Evolutionary conservation across 768 basidiomycete species (phyloP).

Genomic region (Amanita brunnescens): DNA sequence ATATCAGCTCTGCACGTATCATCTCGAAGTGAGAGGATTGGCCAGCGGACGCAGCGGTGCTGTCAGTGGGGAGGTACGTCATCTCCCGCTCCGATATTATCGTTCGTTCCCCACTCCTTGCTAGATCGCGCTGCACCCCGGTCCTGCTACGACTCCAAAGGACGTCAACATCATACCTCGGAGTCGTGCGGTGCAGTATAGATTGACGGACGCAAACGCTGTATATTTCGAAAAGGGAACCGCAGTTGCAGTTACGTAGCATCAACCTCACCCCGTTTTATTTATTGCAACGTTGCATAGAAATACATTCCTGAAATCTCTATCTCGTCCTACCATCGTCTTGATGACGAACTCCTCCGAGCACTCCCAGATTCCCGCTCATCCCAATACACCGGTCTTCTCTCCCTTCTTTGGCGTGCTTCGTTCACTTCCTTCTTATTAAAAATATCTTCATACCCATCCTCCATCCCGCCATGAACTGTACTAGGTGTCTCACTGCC

Average conservation of each 20-base stretch:
- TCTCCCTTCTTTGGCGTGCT: conserved; percentile 45
- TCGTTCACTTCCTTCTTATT: conserved; percentile 67
- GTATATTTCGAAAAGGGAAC: conserved; percentile 71
- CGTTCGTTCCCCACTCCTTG: neutral
- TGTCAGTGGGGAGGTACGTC: conserved; percentile 65
- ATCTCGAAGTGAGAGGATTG: conserved; percentile 64
- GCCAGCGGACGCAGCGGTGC: conserved; percentile 69
- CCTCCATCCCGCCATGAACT: conserved; percentile 35
- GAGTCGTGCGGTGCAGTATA: conserved; percentile 57
- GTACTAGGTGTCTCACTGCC: conserved; percentile 69
- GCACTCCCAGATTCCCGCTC: neutral
- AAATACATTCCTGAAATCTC: no score
- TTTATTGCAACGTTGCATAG: no score
- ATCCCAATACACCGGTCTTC: neutral
- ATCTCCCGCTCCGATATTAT: neutral
- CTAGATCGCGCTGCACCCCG: conserved; percentile 56
- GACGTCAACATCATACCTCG: conserved; percentile 39
- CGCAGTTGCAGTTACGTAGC: no score
- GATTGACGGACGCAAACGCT: conserved; percentile 55
- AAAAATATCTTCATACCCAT: conserved; percentile 60
- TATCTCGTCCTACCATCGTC: neutral
- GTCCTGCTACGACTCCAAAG: conserved; percentile 27
- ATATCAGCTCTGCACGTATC: conserved; percentile 56
- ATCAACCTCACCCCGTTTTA: no score
- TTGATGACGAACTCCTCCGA: neutral